Base-by-base conservation (phyloP, 306 rosid genomes). In the Dryas alaskensis region DNA sequence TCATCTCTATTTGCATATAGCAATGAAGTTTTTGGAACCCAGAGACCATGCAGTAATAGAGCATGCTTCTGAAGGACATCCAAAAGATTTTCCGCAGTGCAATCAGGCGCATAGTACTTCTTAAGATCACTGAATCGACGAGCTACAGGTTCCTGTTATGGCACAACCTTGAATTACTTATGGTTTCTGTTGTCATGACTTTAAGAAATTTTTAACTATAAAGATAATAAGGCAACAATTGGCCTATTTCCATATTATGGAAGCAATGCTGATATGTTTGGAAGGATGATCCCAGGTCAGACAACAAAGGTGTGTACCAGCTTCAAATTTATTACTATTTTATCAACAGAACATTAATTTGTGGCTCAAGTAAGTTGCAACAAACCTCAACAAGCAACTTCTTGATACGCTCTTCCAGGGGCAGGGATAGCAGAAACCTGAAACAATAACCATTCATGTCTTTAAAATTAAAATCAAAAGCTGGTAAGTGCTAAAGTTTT, bases 81-180 rank as follows among this genome's bases (percentile, higher is more conserved):
- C 63, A 92, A 52, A 57, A 92, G 78, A 67, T 88, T 83, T 63
- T 88, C 88, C 12, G 69, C 81, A 4, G 85, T 82, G 78, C 74
- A 82, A 57, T 87, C 96, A 60, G 87, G 88, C 80, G 88, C 97
- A 82, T 76, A 84, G 86, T 94, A 92, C 87, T 87, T 89, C 89
- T 85, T 88, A 75, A 92, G 81, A 75, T 78, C 92, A 76, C 83
- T 83, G 76, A 86, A 92, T 62, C 89, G 85, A 44, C 79, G 90
- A 58, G 81, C 87, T 8, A 88, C 77, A 79, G 85, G 82, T 74
- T 88, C 94, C 99, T 94, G 68, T 73, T 60, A 79, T 62, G 74
- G 40, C 22, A 79, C 49, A 45, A 54, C 14, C 37, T 57, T 51
- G 72, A 58, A 87, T 76, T 42, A 75, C 31, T 17, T 62, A 40